These are phyloP conservation scores for Capronia americana DNA, from an alignment of 2,329 filamentous ascomycete genomes.

Conservation along the genomic window DNA sequence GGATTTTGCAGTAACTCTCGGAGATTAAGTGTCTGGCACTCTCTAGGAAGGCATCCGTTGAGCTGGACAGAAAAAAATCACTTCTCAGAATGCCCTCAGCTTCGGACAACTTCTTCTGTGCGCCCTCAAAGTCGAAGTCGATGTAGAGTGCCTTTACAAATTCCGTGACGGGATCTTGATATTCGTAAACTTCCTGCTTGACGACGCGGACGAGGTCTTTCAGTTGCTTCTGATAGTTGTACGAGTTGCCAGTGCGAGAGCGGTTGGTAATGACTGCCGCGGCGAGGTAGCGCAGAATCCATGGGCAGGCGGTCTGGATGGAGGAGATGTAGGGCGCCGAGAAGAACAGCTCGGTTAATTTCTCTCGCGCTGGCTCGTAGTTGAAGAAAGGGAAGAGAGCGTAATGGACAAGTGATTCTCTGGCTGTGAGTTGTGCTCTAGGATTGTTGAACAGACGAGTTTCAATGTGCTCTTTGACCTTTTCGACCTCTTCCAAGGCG, in stretches of 20 bases:
- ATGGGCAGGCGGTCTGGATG: slow-evolving; percentile 96
- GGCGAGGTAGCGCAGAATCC: slow-evolving; percentile 92
- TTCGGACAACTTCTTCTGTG: slow-evolving; percentile 82
- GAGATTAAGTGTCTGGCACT: slow-evolving; percentile 95
- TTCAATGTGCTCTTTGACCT: slow-evolving; percentile 91
- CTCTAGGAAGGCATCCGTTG: slow-evolving; percentile 89
- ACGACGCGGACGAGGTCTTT: slow-evolving; percentile 97
- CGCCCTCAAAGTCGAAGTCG: slow-evolving; percentile 96
- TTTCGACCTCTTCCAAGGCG: slow-evolving; percentile 87
- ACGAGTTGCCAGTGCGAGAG: slow-evolving; percentile 78
- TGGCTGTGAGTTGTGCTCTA: slow-evolving; percentile 91
- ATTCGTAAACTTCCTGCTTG: slow-evolving; percentile 97
- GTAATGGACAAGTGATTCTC: slow-evolving; percentile 98
- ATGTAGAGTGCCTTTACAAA: slow-evolving; percentile 97
- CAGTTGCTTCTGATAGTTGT: slow-evolving; percentile 94
- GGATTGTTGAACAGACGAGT: slow-evolving; percentile 95
- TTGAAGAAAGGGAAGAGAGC: slow-evolving; percentile 99
- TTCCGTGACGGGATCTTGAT: slow-evolving; percentile 92
- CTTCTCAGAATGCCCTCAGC: slow-evolving; percentile 89
- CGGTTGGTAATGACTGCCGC: slow-evolving; percentile 95
- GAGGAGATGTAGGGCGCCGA: slow-evolving; percentile 98
- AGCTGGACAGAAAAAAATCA: slow-evolving; percentile 92
- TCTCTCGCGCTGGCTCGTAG: slow-evolving; percentile 87
- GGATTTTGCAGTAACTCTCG: slow-evolving; percentile 99
- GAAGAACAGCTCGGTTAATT: slow-evolving; percentile 95